Base-by-base conservation (phyloP, 805 yeast species). In the Zygoascus flipseniorum region DNA sequence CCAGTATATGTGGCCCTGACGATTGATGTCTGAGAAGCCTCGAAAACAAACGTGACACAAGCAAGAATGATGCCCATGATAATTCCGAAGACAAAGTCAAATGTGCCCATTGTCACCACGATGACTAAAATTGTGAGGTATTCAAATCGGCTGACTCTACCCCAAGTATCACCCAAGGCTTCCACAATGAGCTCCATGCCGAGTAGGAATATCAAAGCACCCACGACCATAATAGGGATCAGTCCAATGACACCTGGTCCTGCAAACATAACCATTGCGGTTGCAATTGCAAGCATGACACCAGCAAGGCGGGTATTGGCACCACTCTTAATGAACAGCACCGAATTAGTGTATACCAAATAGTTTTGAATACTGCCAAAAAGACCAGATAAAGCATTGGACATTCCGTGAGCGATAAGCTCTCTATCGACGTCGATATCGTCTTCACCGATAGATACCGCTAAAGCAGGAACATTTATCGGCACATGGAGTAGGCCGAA, bases 401-500 rank as follows among this genome's bases (percentile, higher is more conserved):
- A 87, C 56, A 85, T 77, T 2, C 99, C 99, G 69, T 93, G 99
- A 0, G 97, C 97, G 32, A 92, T 84, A 54, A 93, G 76, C 69
- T 93, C 99, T 54, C 90, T 77, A 68, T 93, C 96, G 43, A 93
- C 96, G 65, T 90, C 95, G 59, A 86, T 80, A 47, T 76, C 71
- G 53, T 83, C 83, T 78, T 86, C 84, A 2, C 88, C 87, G 0
- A 88, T 78, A 5, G 96, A 85, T 16, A 90, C 93, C 0, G 98
- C 97, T 47, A 93, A 75, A 0, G 99, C 98, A 1, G 99, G 99
- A 13, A 93, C 97, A 66, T 93, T 93, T 56, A 93, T 93, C 3
- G 99, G 99, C 10, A 93, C 99, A 63, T 93, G 99, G 52, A 93
- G 72, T 42, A 93, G 85, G 11, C 99, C 99, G 64, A 93, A 93